A percentile compares a stretch with the other conserved stretches of the same genome.
phyloP scores from a whole-genome alignment of 495 filamentous ascomycete genomes.

The Parathielavia appendiculata region DNA sequence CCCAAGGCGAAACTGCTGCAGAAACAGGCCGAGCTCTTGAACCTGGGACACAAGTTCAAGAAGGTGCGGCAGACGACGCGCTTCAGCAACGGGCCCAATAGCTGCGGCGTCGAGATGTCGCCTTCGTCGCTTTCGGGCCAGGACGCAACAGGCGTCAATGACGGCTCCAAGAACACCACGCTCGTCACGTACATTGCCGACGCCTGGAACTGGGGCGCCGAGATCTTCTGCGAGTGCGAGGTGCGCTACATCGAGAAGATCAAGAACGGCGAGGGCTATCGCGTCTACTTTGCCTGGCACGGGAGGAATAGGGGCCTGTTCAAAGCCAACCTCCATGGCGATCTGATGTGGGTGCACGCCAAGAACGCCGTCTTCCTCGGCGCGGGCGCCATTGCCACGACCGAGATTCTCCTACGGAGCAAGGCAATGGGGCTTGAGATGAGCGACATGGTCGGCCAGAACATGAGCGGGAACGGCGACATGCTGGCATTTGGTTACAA shows the following conservation, averaged over 20 bases:
- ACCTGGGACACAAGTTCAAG: constrained; percentile 49
- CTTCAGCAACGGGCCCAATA: constrained; percentile 56
- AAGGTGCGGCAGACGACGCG: constrained; percentile 57
- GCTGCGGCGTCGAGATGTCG: constrained; percentile 57
- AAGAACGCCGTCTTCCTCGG: constrained; percentile 56
- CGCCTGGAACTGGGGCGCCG: constrained; percentile 70
- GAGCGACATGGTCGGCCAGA: constrained; percentile 54
- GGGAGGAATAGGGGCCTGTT: constrained; percentile 55
- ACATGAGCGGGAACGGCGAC: constrained; percentile 66
- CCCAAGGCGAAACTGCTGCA: constrained; percentile 54
- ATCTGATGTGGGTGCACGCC: constrained; percentile 66
- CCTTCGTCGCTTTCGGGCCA: constrained; percentile 55
- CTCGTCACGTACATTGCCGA: constrained; percentile 65
- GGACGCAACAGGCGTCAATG: constrained; percentile 60
- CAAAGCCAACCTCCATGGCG: constrained; percentile 50
- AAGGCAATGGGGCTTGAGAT: constrained; percentile 53
- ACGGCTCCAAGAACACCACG: constrained; percentile 61
- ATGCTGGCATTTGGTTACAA: constrained; percentile 63
- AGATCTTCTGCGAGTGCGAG: constrained; percentile 69
- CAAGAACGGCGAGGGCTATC: constrained; percentile 48
- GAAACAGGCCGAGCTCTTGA: constrained; percentile 50
- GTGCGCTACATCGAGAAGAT: constrained; percentile 59
- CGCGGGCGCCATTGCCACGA: constrained; percentile 57
- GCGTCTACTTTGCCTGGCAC: constrained; percentile 63
- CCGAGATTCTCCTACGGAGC: constrained; percentile 62